Evolutionary conservation across 2,329 filamentous ascomycete genomes (phyloP).

Genomic region (Colletotrichum truncatum): DNA sequence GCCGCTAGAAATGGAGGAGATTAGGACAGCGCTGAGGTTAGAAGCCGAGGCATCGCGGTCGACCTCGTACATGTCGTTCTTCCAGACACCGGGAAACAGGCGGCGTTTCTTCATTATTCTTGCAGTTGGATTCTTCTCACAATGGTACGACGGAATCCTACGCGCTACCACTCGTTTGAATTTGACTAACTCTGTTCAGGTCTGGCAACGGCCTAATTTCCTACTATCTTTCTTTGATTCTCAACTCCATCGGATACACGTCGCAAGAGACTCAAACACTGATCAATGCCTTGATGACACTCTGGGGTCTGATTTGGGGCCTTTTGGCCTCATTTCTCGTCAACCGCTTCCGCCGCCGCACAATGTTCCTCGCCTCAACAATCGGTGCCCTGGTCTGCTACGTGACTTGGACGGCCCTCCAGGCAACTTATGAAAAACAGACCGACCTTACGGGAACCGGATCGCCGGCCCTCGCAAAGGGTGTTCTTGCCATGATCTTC

Average conservation of each 20-base stretch:
- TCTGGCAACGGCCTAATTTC: constrained; percentile 42
- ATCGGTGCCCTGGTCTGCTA: constrained; percentile 33
- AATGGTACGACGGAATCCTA: too few relatives aligned
- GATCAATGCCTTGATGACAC: constrained; percentile 39
- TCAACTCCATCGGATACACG: constrained; percentile 41
- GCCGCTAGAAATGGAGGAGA: constrained; percentile 37
- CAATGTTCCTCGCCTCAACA: constrained; percentile 42
- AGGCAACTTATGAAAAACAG: constrained; percentile 33
- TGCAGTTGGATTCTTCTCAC: constrained; percentile 59
- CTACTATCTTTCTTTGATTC: constrained; percentile 48
- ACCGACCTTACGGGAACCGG: constrained; percentile 24
- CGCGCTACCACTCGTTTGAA: constrained; percentile 9
- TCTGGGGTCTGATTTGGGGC: constrained; percentile 31
- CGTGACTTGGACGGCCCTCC: constrained; percentile 31
- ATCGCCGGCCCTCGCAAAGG: constrained; percentile 21
- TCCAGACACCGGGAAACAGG: constrained; percentile 31
- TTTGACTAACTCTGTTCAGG: constrained; percentile 42
- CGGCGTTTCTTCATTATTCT: constrained; percentile 55
- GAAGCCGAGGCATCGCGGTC: constrained; percentile 26
- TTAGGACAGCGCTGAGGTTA: constrained; percentile 22
- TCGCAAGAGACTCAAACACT: constrained; percentile 37
- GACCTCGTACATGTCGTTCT: constrained; percentile 33
- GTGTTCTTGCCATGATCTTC: constrained; percentile 45
- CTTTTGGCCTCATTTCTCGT: constrained; percentile 43
- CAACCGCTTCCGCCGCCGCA: constrained; percentile 28